These are phyloP conservation scores for Monosporascus sp. DNA, from an alignment of 2,329 filamentous ascomycete genomes.

Conservation along the genomic window DNA sequence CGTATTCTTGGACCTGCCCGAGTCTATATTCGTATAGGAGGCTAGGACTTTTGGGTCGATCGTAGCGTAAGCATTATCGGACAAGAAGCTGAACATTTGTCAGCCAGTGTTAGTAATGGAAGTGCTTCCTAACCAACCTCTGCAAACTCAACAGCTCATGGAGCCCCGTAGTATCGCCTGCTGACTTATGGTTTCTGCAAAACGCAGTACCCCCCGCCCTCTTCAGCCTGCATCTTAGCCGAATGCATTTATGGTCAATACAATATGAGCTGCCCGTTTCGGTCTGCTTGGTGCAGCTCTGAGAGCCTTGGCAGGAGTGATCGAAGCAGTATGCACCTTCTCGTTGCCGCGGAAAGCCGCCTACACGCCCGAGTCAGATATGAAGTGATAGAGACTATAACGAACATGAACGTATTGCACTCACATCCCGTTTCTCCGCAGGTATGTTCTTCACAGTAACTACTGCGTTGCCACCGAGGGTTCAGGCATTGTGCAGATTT, in stretches of 20 bases:
- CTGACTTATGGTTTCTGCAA: conserved; percentile 13
- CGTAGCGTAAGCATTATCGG: conserved; percentile 7
- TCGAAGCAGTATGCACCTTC: conserved; percentile 14
- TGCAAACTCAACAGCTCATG: conserved; percentile 12
- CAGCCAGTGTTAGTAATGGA: background rate
- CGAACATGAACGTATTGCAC: too few species aligned
- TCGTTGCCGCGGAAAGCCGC: conserved; percentile 7
- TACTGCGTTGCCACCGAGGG: conserved; percentile 13
- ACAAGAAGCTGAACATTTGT: conserved; percentile 8
- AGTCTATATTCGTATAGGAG: conserved; percentile 6
- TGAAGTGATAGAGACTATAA: too few species aligned
- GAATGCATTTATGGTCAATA: conserved; percentile 12
- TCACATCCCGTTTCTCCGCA: conserved; percentile 14
- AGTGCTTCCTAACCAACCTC: conserved; percentile 6
- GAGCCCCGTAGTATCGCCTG: conserved; percentile 4
- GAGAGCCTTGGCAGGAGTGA: conserved; percentile 13
- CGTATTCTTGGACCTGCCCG: conserved; percentile 5
- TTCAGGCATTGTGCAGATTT: conserved; percentile 8
- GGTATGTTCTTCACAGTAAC: conserved; percentile 14
- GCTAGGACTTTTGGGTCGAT: conserved; percentile 9
- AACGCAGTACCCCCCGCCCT: conserved; percentile 8
- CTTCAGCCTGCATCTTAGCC: conserved; percentile 13
- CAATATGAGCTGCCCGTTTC: conserved; percentile 13
- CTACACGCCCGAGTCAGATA: too few species aligned
- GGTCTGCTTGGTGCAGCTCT: conserved; percentile 11